Evolutionary conservation across 192 early-diverging fungal genomes (phyloP).

Genomic region (Lunasporangiospora selenospora): DNA sequence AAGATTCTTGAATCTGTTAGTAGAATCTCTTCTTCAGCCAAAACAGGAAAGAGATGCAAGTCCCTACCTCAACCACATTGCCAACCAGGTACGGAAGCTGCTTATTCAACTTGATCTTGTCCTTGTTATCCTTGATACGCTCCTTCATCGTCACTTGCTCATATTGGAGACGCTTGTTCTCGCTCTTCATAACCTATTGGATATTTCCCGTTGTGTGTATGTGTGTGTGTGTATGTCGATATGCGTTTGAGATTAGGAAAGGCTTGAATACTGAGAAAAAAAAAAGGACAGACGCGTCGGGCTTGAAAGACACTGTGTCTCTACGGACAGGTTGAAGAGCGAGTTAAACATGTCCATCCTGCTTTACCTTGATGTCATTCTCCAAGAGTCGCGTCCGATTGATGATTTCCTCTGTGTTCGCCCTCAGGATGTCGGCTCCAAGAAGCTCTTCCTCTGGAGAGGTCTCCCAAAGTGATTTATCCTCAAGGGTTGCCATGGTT

Average conservation of each 20-base stretch:
- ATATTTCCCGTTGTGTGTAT: too few species aligned
- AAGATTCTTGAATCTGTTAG: too few species aligned
- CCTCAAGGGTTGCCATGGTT: conserved; percentile 78
- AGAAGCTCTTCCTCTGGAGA: conserved; percentile 72
- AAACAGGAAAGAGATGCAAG: too few species aligned
- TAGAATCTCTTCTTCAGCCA: too few species aligned
- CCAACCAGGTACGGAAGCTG: conserved; percentile 97
- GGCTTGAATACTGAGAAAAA: too few species aligned
- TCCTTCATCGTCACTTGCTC: conserved; percentile 89
- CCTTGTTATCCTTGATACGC: conserved; percentile 96
- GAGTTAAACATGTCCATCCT: too few species aligned
- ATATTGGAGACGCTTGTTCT: conserved; percentile 86
- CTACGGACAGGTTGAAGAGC: too few species aligned
- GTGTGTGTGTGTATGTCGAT: too few species aligned
- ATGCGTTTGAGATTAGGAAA: too few species aligned
- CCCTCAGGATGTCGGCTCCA: conserved; percentile 89
- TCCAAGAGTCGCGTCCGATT: conserved; percentile 93
- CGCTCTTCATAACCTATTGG: conserved; percentile 85
- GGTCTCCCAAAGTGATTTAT: conserved; percentile 68
- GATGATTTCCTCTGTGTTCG: conserved; percentile 89
- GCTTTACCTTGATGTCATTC: conserved; percentile 96
- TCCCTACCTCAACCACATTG: conserved; percentile 94
- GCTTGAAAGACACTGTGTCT: too few species aligned
- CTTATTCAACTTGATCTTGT: conserved; percentile 98
- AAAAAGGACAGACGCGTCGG: too few species aligned